Base-by-base conservation (phyloP, 306 rosid species). In the Abrus pulchellus region DNA sequence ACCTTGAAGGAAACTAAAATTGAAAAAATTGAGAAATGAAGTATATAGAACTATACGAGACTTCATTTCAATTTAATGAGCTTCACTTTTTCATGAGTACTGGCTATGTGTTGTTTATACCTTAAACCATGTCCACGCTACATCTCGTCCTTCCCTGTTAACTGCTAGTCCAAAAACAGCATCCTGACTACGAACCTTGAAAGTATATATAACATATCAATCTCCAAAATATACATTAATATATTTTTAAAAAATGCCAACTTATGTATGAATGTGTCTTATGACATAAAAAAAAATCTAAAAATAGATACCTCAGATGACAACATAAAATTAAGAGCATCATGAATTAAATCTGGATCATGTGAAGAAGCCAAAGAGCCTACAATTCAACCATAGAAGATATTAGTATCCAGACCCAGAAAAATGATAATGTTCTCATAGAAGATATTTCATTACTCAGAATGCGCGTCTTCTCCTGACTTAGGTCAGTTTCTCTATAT, bases 381-480 rank as follows among this genome's bases (percentile, higher is more conserved):
- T 87, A 60, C 80, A 84, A 71, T 87, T 53, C 80, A 84, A 65
- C 55, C 72, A 79, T 10, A 36, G 4, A 78, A 41, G 57, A 72
- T 54, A 75, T 78, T 77, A 75, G 75, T 30, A 66, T 53, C 64
- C 50, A 57, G 54, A 53, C 81, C 27, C 9, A 67, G 36, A 44
- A 75, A 75, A 41, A 75, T 36, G 43, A 3, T 64, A 20, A 48
- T 74, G 75, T 74, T 41, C 75, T 43, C 28, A 41, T 9, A 44
- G 43, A 70, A 70, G 38, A 38, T 29, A 59, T 12, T 45, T 50
- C 62, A 55, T 86, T 91, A 95, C 99, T 76, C 80, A 95, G 85
- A 87, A 95, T 86, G 76, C 97, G 94, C 52, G 93, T 91, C 88
- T 90, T 95, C 90, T 95, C 98, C 88, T 91, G 94, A 86, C 98